Evolutionary conservation across 345 rosid species (phyloP), one percentile per base, ranked within the genome.

Genomic region (Adansonia digitata): DNA sequence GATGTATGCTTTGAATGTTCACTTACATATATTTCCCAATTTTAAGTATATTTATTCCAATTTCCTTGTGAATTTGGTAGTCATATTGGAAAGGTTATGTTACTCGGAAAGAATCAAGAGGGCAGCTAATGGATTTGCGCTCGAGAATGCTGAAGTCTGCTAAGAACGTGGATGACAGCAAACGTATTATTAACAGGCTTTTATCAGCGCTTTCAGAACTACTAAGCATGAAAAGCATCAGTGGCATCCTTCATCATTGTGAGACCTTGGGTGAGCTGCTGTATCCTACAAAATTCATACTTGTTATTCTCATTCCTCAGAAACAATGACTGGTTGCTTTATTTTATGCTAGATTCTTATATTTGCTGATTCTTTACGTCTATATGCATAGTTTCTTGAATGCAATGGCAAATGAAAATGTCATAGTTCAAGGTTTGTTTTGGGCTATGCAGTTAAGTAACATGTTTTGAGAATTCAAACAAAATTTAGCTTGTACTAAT

Each of bases 11-110:
- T 49, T 72, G 6, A 12, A 18, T 12, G 4, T 9, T 48, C 55
- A 46, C 62, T 11, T 68, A 57, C 20, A n/a, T 18, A 24, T 64
- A 55, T 72, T 52, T 12, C 52, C 31, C 57, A 62, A 65, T 53
- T 57, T 22, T 8, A 46, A 26, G 29, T 40, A 42, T 43, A 48
- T 48, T 29, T 43, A 22, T 49, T 43, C 73, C 53, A 65, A 35
- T 34, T 18, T 70, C 75, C 73, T 65, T 35, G 22, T 72, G 71
- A 57, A 71, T 68, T 78, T 73, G 43, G 52, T 81, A 94, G 99
- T 84, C 99, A 66, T 79, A 79, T 78, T 94, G 97, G 98, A 91
- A 86, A 88, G 99, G 96, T 37, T 88, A 85, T 57, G 80, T 85
- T 76, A 85, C 85, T 37, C 89, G 98, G 77, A 94, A 90, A 81